Evolutionary conservation across 2,329 filamentous ascomycete species (phyloP).

Genomic region (Emergomyces orientalis): DNA sequence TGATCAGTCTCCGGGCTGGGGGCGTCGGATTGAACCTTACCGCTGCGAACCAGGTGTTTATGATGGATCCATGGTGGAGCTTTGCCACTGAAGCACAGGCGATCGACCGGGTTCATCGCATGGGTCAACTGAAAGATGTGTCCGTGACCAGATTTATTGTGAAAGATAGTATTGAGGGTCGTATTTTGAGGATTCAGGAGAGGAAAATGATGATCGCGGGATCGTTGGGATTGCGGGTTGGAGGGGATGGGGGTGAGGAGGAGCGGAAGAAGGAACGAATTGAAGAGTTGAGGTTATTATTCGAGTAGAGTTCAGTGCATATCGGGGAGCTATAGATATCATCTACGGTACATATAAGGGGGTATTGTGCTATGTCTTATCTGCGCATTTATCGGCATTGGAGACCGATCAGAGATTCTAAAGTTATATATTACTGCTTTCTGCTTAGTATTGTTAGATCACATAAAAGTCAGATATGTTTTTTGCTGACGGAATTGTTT

Average conservation of each 20-base stretch:
- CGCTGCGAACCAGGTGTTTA: constrained; percentile 78
- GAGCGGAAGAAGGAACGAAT: constrained; percentile 84
- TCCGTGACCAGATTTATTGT: constrained; percentile 82
- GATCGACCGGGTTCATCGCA: constrained; percentile 93
- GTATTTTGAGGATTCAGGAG: constrained; percentile 90
- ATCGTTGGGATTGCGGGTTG: constrained; percentile 88
- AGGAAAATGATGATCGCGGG: constrained; percentile 84
- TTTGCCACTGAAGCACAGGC: constrained; percentile 95
- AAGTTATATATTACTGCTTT: background rate
- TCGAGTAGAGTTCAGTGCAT: constrained; percentile 35
- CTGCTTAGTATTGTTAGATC: background rate
- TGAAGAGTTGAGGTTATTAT: constrained; percentile 85
- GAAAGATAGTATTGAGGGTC: constrained; percentile 81
- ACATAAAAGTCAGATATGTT: background rate
- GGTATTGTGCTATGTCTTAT: background rate
- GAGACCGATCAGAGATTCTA: background rate
- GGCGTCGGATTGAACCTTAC: constrained; percentile 92
- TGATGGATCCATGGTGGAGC: constrained; percentile 99
- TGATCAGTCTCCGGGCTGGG: constrained; percentile 79
- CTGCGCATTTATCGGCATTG: background rate
- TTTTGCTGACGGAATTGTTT: background rate
- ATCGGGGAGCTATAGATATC: background rate
- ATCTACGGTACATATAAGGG: background rate
- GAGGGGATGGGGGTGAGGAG: constrained; percentile 79
- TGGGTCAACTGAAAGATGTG: constrained; percentile 85